phyloP scores from a whole-genome alignment of 768 basidiomycete genomes.

The Pisolithus tinctorius region DNA sequence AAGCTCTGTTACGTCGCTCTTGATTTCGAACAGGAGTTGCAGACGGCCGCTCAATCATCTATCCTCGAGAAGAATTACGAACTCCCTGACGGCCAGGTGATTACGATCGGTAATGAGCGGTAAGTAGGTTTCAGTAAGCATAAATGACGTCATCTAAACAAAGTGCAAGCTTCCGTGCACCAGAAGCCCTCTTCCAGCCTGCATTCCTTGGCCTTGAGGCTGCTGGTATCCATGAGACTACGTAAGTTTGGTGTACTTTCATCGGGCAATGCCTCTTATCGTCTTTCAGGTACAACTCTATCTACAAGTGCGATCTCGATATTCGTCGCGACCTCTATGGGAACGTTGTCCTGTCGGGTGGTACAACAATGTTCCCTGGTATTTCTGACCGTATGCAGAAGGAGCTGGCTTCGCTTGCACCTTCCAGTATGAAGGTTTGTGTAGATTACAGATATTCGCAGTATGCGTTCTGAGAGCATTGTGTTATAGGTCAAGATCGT shows the following conservation, averaged over 20 bases:
- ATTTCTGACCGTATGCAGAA: slow-evolving; percentile 95
- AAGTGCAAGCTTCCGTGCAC: slow-evolving; percentile 43
- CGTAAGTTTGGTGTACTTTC: slow-evolving; percentile 26
- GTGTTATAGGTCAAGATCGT: slow-evolving; percentile 72
- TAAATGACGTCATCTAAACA: neutral
- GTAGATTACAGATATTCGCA: neutral
- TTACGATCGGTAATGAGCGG: slow-evolving; percentile 74
- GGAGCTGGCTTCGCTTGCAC: slow-evolving; percentile 74
- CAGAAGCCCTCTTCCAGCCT: slow-evolving; percentile 55
- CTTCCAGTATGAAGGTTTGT: slow-evolving; percentile 79
- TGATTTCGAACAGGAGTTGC: slow-evolving; percentile 90
- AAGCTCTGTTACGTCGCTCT: slow-evolving; percentile 91
- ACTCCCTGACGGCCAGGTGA: slow-evolving; percentile 88
- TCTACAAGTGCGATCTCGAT: slow-evolving; percentile 68
- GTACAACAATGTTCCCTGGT: slow-evolving; percentile 95
- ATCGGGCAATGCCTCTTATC: neutral
- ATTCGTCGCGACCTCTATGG: slow-evolving; percentile 30
- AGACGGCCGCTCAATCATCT: slow-evolving; percentile 84
- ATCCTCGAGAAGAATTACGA: slow-evolving; percentile 92
- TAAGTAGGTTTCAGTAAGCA: slow-evolving; percentile 12
- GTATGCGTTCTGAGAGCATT: slow-evolving; percentile 1
- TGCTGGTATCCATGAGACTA: slow-evolving; percentile 75
- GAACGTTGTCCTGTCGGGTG: slow-evolving; percentile 55
- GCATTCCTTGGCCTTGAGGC: slow-evolving; percentile 64
- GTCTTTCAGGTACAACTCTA: slow-evolving; percentile 45